Percentiles rank a stretch among this genome's conserved stretches.
These are phyloP conservation scores for Neonectria ditissima DNA, from an alignment of 2,329 filamentous ascomycete species.

Conservation along the genomic window DNA sequence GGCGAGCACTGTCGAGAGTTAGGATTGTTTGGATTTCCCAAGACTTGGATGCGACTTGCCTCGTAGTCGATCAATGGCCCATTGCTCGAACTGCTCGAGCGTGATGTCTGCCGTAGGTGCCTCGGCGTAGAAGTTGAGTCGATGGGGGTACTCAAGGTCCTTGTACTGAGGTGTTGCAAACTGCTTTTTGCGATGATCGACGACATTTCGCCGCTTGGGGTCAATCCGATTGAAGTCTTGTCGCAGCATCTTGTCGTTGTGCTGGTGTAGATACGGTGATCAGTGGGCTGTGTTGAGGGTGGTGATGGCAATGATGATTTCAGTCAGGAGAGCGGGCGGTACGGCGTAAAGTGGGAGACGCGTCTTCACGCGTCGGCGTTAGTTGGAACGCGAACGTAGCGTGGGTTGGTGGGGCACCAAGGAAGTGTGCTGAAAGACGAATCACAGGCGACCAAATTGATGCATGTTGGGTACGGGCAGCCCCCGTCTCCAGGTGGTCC, in stretches of 20 bases:
- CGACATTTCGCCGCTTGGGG: conserved; percentile 79
- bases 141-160: conserved; percentile 82
- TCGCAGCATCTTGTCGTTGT: conserved; percentile 57
- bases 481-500: background rate
- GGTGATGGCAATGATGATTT: conserved; percentile 27
- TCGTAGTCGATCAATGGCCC: conserved; percentile 93
- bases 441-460: conserved; percentile 26
- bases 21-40: conserved; percentile 3
- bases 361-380: conserved; percentile 48
- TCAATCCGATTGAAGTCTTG: conserved; percentile 66
- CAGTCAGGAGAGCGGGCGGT: conserved; percentile 12
- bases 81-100: conserved; percentile 97
- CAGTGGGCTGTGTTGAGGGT: conserved; percentile 14
- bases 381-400: conserved; percentile 18
- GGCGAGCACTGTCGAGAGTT: conserved; percentile 72
- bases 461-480: background rate
- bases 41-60: conserved; percentile 59
- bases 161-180: conserved; percentile 83
- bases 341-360: conserved; percentile 46
- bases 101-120: conserved; percentile 95
- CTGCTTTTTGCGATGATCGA: conserved; percentile 87
- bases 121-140: conserved; percentile 90
- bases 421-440: conserved; percentile 35
- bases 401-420: conserved; percentile 38
- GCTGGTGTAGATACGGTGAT: conserved; percentile 13